Conservation (phyloP, 225 moss, liverwort and hornwort species). For the Straminergon stramineum region DNA sequence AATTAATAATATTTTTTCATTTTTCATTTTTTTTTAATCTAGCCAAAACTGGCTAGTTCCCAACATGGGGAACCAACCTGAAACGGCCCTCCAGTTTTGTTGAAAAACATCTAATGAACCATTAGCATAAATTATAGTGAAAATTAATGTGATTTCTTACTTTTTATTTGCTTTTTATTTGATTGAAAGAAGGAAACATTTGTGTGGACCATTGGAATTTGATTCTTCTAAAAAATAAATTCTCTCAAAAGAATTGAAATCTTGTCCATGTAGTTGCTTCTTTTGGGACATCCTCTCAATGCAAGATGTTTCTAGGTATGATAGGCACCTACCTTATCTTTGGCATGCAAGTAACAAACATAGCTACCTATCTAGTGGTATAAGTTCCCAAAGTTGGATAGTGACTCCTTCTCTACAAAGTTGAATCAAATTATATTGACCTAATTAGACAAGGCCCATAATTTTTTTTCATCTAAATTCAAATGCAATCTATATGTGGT, state of each 20-base stretch:
- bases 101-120: no score
- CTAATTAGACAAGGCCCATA: no score
- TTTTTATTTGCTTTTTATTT: neutral
- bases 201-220: neutral
- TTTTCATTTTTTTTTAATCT: no score
- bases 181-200: neutral
- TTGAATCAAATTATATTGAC: neutral
- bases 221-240: neutral
- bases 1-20: no score
- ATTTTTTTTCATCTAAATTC: no score
- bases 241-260: neutral
- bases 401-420: neutral
- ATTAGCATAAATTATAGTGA: neutral
- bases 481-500: no score
- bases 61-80: no score
- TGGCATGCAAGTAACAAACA: neutral
- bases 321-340: neutral
- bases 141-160: neutral
- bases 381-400: neutral
- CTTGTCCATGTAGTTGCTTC: rapidly evolving
- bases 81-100: no score
- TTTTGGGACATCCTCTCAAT: rapidly evolving
- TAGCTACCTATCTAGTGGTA: neutral
- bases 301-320: no score
- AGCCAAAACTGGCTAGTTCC: no score